These are phyloP conservation scores for Tylopilus intermedius DNA, from an alignment of 768 basidiomycete species.

Conservation along the genomic window DNA sequence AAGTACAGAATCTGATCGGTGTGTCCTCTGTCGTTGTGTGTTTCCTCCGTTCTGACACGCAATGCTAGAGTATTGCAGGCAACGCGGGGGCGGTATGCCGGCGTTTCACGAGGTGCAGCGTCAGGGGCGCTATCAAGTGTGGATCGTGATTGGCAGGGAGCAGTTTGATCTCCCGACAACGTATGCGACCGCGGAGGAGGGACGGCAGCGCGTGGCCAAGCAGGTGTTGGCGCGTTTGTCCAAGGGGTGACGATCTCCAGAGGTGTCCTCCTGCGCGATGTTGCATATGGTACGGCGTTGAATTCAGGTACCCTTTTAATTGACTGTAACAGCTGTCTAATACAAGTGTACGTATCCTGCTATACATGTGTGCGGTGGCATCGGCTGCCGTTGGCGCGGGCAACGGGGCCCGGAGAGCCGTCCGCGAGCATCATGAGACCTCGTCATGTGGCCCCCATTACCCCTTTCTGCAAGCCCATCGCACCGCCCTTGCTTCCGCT, in stretches of 20 bases:
- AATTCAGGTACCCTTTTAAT: too few species aligned
- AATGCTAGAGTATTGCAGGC: slow-evolving; percentile 19
- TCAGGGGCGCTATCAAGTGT: slow-evolving; percentile 33
- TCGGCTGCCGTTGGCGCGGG: neutral
- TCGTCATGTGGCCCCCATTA: neutral
- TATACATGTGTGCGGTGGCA: too few species aligned
- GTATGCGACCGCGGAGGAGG: slow-evolving; percentile 36
- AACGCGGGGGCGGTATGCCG: slow-evolving; percentile 23
- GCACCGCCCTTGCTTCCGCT: neutral
- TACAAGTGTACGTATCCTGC: too few species aligned
- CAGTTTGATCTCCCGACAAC: slow-evolving; percentile 40
- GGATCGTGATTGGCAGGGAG: slow-evolving; percentile 44
- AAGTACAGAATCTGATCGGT: slow-evolving; percentile 18
- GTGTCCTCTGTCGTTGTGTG: neutral
- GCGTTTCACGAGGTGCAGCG: slow-evolving; percentile 30
- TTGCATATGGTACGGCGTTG: too few species aligned
- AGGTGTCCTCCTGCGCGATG: too few species aligned
- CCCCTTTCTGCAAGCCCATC: neutral
- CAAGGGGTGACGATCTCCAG: slow-evolving; percentile 7
- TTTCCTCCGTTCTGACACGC: neutral
- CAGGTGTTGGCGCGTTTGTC: slow-evolving; percentile 38
- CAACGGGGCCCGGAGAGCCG: neutral
- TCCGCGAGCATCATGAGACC: neutral
- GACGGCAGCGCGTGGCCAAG: slow-evolving; percentile 41
- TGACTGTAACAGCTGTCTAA: too few species aligned